Conservation (phyloP, 2,329 filamentous ascomycete species). For the Trichoderma sp. region DNA sequence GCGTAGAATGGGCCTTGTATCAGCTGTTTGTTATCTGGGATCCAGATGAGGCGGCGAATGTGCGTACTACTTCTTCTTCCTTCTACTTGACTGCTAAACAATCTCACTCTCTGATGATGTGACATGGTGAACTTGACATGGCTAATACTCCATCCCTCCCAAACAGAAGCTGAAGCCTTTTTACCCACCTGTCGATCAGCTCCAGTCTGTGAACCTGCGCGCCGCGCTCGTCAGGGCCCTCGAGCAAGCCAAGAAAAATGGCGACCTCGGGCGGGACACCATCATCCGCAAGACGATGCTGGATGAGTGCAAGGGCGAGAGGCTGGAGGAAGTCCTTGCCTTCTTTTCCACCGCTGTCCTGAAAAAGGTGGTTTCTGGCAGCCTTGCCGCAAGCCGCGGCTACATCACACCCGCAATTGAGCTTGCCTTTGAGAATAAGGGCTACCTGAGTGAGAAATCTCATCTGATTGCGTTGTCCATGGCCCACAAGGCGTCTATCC, state of each 20-base stretch:
- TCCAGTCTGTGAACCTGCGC: constrained; percentile 88
- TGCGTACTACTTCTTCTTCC: constrained; percentile 38
- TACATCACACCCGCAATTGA: constrained; percentile 50
- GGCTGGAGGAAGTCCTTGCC: constrained; percentile 81
- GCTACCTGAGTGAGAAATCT: constrained; percentile 53
- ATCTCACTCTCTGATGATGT: neutral
- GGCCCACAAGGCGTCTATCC: constrained; percentile 68
- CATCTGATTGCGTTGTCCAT: constrained; percentile 66
- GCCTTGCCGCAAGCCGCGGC: constrained; percentile 37
- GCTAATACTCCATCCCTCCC: constrained; percentile 16
- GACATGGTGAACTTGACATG: neutral
- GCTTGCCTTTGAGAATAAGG: constrained; percentile 58
- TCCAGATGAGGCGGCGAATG: constrained; percentile 68
- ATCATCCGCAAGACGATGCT: constrained; percentile 91
- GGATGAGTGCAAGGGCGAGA: constrained; percentile 91
- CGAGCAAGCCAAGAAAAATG: constrained; percentile 84
- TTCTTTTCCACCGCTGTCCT: constrained; percentile 81
- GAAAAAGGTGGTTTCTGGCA: constrained; percentile 60
- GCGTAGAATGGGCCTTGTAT: constrained; percentile 88
- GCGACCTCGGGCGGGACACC: constrained; percentile 73
- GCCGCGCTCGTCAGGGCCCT: constrained; percentile 78
- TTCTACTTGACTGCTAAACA: neutral
- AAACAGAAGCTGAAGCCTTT: constrained; percentile 82
- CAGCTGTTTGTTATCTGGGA: constrained; percentile 85
- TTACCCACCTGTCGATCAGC: constrained; percentile 85